Base-by-base conservation (phyloP, 2,329 filamentous ascomycete genomes). In the Epichloe glyceriae region DNA sequence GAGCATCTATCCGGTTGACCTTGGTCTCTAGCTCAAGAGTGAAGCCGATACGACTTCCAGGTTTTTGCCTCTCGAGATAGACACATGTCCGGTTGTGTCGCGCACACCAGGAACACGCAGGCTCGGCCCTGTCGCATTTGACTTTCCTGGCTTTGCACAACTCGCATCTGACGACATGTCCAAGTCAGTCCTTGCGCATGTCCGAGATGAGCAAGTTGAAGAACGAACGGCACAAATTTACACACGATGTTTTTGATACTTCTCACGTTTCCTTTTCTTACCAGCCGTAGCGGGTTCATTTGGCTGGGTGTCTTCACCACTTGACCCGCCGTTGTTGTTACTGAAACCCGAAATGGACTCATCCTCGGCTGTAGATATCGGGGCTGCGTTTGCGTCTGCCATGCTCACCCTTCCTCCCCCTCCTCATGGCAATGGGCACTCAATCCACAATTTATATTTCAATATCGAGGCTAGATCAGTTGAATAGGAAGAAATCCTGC, bases 61-160 rank as follows among this genome's bases (percentile, higher is more conserved):
- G 82, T 62, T 85, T 86, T 67, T 85, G 85, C 41, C 83, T 73
- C 59, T 85, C 82, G 54, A 79, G 80, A 62, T 86, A 86, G 62
- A 84, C 79, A 62, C 83, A 86, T 41, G 73, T 58, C 55, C 83
- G 78, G 52, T 76, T 75, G 64, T 86, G 85, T 47, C 82, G 78
- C 47, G 78, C 67, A 62, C 83, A 87, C 83, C 83, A 86, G 20
- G 82, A 82, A 65, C 83, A 86, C n/a, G 75, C 74, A 2, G 76
- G 76, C 57, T 79, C 75, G 35, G 70, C 69, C 51, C 76, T 73
- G 59, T 80, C 75, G 58, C 69, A 72, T 55, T 71, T 71, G 26
- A 72, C 69, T 57, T 72, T 72, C 44, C 69, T 64, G 26, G 68
- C 67, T 58, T 72, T 72, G 63, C 69, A 72, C 45, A 70, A 61